phyloP scores from a whole-genome alignment of 306 rosid species.

The Quercus berberidifolia region DNA sequence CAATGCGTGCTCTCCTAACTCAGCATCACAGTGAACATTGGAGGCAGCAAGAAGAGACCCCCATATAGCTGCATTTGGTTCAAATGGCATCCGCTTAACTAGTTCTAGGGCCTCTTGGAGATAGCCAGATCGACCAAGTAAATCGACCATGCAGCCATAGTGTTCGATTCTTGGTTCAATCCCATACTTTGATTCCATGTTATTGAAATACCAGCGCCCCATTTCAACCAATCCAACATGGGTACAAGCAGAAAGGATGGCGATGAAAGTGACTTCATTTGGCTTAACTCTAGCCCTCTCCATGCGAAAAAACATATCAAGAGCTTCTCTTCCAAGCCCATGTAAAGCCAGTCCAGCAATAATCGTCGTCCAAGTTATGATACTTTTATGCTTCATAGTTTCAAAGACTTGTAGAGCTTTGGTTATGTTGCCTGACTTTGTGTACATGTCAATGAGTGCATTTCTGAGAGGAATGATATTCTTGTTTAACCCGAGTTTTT shows the following conservation, averaged over 20 bases:
- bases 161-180: conserved; percentile 52
- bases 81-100: conserved; percentile 49
- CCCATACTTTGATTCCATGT: conserved; percentile 43
- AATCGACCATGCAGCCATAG: conserved; percentile 52
- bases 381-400: conserved; percentile 40
- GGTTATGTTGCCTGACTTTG: conserved; percentile 58
- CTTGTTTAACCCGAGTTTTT: conserved; percentile 33
- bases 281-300: conserved; percentile 51
- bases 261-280: conserved; percentile 54
- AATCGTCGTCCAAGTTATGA: conserved; percentile 67
- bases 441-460: conserved; percentile 73
- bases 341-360: conserved; percentile 71
- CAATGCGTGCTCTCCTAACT: conserved; percentile 53
- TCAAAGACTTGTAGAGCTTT: conserved; percentile 34
- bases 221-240: conserved; percentile 59
- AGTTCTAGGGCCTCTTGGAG: conserved; percentile 59
- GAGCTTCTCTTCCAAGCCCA: conserved; percentile 63
- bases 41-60: conserved; percentile 73
- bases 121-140: conserved; percentile 65
- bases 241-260: conserved; percentile 74
- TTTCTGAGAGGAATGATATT: conserved; percentile 38
- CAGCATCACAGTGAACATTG: conserved; percentile 40
- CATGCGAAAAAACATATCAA: conserved; percentile 46
- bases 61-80: conserved; percentile 70
- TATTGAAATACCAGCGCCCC: conserved; percentile 39